Conservation (phyloP, 73 alveolate species). For the Paramecium bursaria region DNA sequence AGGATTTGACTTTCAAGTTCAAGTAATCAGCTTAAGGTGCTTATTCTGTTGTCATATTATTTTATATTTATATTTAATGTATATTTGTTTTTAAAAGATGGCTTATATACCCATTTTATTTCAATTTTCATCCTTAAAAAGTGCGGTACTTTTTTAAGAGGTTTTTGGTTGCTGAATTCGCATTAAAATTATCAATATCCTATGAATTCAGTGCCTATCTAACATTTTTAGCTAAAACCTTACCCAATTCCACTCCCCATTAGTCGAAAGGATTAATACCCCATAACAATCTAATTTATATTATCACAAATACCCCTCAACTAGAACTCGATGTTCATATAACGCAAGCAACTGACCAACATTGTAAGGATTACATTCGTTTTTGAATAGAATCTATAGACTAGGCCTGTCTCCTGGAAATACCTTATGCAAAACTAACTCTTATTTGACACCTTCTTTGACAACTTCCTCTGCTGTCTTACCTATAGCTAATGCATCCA, state of each 20-base stretch:
- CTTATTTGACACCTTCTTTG: slow-evolving; percentile 29
- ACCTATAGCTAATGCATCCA: slow-evolving; percentile 61
- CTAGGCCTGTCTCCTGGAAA: slow-evolving; percentile 61
- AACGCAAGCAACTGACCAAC: slow-evolving; percentile 43
- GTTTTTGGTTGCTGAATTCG: no score
- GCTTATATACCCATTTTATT: no score
- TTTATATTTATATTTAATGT: no score
- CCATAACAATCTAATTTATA: not conserved
- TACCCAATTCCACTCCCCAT: slow-evolving; percentile 65
- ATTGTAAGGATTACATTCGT: slow-evolving; percentile 53
- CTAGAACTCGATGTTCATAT: slow-evolving; percentile 53
- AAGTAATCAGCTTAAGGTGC: slow-evolving; percentile 12
- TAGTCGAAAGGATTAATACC: slow-evolving; percentile 61
- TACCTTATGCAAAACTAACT: slow-evolving; percentile 25
- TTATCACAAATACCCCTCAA: slow-evolving; percentile 24
- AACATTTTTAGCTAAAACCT: slow-evolving; percentile 52
- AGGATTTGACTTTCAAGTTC: slow-evolving; percentile 11
- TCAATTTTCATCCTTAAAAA: no score
- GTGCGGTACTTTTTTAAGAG: no score
- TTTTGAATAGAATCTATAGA: slow-evolving; percentile 37
- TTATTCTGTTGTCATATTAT: no score
- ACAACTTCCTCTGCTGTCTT: slow-evolving; percentile 34
- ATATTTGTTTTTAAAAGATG: no score
- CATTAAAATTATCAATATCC: no score
- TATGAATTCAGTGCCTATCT: no score